Evolutionary conservation across 208 protist genomes (phyloP).

Genomic region (Acanthamoeba healyi): DNA sequence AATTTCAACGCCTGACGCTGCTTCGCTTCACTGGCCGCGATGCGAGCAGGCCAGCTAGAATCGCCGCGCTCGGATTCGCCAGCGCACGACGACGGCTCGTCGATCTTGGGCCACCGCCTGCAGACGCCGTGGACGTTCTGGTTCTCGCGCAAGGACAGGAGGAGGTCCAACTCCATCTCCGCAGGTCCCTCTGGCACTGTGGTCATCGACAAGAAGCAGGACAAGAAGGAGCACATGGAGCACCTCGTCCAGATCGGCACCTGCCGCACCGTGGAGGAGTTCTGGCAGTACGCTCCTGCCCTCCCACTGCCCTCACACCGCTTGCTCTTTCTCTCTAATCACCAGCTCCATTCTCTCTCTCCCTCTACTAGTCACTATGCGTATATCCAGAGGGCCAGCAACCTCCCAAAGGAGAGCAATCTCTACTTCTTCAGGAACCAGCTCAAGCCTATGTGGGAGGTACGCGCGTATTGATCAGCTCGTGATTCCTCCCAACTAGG

Average conservation of each 20-base stretch:
- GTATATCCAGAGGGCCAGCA: constrained; percentile 42
- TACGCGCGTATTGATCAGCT: neutral
- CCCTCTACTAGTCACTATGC: constrained; percentile 31
- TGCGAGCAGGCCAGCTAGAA: constrained; percentile 26
- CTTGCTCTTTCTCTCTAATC: no score
- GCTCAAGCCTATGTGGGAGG: constrained; percentile 80
- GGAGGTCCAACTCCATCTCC: constrained; percentile 42
- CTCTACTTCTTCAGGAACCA: constrained; percentile 76
- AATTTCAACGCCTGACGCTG: no score
- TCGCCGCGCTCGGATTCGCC: neutral
- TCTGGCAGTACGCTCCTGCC: constrained; percentile 74
- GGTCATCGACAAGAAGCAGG: constrained; percentile 41
- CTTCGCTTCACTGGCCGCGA: no score
- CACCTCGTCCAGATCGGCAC: constrained; percentile 75
- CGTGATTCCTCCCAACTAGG: neutral
- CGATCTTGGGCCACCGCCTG: constrained; percentile 57
- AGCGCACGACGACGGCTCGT: neutral
- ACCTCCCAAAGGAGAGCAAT: constrained; percentile 77
- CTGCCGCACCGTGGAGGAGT: constrained; percentile 81
- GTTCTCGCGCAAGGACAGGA: constrained; percentile 79
- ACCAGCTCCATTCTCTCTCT: neutral
- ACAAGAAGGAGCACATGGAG: constrained; percentile 75
- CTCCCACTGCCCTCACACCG: neutral
- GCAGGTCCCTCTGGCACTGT: neutral
- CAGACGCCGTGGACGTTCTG: constrained; percentile 78